Evolutionary conservation across 148 eudicot genomes (phyloP).

Genomic region (Silene conica): DNA sequence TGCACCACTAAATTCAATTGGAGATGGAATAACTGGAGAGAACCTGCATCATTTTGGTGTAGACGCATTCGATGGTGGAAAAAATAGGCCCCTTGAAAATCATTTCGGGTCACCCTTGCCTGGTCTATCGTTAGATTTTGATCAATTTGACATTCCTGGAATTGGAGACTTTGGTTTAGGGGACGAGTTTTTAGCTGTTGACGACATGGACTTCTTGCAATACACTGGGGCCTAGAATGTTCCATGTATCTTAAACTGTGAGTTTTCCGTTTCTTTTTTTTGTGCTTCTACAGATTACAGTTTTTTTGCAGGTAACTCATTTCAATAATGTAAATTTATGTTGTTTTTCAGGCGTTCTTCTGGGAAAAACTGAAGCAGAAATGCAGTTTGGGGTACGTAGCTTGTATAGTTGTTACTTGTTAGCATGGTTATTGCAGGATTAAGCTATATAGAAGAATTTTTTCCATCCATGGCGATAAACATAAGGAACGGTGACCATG

Average conservation of each 20-base stretch:
- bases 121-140: slow-evolving; percentile 44
- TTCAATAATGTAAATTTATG: not conserved
- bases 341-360: slow-evolving; percentile 12
- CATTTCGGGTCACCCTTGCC: slow-evolving; percentile 50
- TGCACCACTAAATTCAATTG: slow-evolving; percentile 24
- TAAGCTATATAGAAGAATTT: slow-evolving; percentile 26
- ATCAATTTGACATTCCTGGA: slow-evolving; percentile 39
- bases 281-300: not conserved
- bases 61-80: slow-evolving; percentile 39
- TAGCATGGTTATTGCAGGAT: slow-evolving; percentile 23
- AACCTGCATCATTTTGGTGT: slow-evolving; percentile 34
- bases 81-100: slow-evolving; percentile 38
- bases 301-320: not conserved
- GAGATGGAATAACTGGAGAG: slow-evolving; percentile 36
- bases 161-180: slow-evolving; percentile 30
- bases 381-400: slow-evolving; percentile 16
- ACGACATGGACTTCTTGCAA: slow-evolving; percentile 47
- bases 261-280: slow-evolving; percentile 7
- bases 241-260: slow-evolving; percentile 19
- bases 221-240: slow-evolving; percentile 53
- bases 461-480: slow-evolving; percentile 19
- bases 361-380: not conserved
- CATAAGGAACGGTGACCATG: slow-evolving; percentile 3
- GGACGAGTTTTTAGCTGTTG: slow-evolving; percentile 39
- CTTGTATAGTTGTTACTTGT: slow-evolving; percentile 26